Conservation (phyloP, 164 flowering plant species). For the Aristolochia californica region DNA sequence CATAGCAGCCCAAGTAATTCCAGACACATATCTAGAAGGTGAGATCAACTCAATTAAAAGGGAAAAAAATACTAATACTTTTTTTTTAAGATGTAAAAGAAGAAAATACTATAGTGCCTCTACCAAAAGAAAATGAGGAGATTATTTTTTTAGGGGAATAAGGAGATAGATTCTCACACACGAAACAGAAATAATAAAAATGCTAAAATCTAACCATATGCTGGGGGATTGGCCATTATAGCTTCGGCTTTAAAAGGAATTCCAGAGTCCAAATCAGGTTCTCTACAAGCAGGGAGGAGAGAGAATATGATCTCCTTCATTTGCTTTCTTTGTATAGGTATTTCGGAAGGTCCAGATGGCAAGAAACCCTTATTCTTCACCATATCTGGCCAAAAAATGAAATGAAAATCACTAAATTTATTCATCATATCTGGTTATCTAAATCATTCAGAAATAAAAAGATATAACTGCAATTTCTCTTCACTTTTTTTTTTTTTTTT, state of each 20-base stretch:
- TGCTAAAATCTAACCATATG: constrained; percentile 58
- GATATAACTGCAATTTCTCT: not conserved
- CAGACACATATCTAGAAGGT: too few species aligned
- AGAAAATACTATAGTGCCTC: too few species aligned
- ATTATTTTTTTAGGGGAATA: not conserved
- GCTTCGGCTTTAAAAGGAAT: constrained; percentile 93
- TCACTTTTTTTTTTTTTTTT: too few species aligned
- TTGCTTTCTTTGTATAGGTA: constrained; percentile 85
- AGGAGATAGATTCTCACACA: not conserved
- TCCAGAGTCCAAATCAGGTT: constrained; percentile 72
- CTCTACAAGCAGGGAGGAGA: constrained; percentile 82
- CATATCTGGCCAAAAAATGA: constrained; percentile 57
- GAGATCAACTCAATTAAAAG: too few species aligned
- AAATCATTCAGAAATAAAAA: not conserved
- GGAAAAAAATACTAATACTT: too few species aligned
- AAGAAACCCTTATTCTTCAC: constrained; percentile 97
- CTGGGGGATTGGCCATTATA: constrained; percentile 97
- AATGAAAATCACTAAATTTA: not conserved
- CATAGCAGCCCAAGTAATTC: too few species aligned
- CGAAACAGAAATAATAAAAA: not conserved
- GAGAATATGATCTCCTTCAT: constrained; percentile 86
- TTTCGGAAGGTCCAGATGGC: constrained; percentile 98
- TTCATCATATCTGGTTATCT: not conserved
- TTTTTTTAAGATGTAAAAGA: too few species aligned
- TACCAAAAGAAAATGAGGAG: not conserved